Evolutionary conservation across 352 stramenopile genomes (phyloP), one percentile per base, ranked within the genome.

Genomic region (Globisporangium megalacanthum): DNA sequence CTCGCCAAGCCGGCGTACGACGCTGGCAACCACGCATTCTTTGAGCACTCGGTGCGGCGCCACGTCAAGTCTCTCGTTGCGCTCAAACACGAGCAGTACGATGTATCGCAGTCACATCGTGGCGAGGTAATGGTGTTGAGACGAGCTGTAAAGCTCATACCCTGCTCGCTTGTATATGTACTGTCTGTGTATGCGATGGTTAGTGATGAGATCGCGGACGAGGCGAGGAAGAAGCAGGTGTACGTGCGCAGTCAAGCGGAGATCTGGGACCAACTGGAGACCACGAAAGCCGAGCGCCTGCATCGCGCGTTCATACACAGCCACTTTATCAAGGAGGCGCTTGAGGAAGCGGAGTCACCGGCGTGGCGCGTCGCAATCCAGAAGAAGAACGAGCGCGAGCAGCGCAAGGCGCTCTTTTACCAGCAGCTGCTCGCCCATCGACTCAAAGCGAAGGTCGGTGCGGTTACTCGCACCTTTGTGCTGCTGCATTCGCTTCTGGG

Each of bases 301-400:
- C 83, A 89, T 63, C 67, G 66, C 8, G 77, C 77, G 6, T 88
- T 83, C 49, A 72, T 89, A 36, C 75, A 89, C 53, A 88, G 73
- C 41, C 69, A 80, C 39, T 91, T 79, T 39, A 89, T 89, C 59
- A 88, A 89, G 51, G 78, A 80, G 49, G 75, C 74, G 9, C 60
- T 91, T 0, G 74, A 89, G 35, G 80, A 91, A 59, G 86, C 79
- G 3, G 73, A 91, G 5, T 88, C 77, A 15, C 75, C 78, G 0
- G 75, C 77, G 29, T 93, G 79, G 80, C 77, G 73, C 49, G 49
- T 73, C 7, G 83, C 79, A 14, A 50, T 88, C 10, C 49, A 84
- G 42, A 89, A 74, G 37, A 89, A 88, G 52, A 67, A 67, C 56
- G 68, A 75, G 29, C 72, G 81, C 5, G 83, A 93, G 50, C 69